Base-by-base conservation (phyloP, 1,284 basidiomycete species). In the Gomphus bonarii region DNA sequence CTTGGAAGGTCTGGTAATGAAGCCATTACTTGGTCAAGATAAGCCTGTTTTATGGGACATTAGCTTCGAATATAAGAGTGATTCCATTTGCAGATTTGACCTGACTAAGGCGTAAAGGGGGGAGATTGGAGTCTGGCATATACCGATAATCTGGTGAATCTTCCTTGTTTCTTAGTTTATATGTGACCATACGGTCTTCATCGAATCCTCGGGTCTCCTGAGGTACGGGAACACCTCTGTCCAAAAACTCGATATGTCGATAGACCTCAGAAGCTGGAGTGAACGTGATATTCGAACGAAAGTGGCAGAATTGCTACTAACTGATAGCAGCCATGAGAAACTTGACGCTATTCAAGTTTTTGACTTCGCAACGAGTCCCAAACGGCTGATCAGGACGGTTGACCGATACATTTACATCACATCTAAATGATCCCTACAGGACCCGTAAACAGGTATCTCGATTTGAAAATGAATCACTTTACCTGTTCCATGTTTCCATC, bases 401-500 rank as follows among this genome's bases (percentile, higher is more conserved):
- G 1, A 97, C 80, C 1, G 95, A 98, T 1, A 99, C 88, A 66
- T 99, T 99, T 38, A 95, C 91, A 67, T 99, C 95, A 63, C 95
- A 95, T 35, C 95, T 81, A 35, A 99, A 74, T 9, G 92, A 95
- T 1, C 94, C 94, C 92, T 95, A 55, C 56, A 61, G 28, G 57
- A 56, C 16, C 30, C 18, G 18, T 11, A 36, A 30, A 22, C 12
- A 9, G 46, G 22, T 5, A 22, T 9, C 14, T 25, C 4, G 9
- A 25, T 40, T 31, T 35, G 31, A n/a, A 22, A 20, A 42, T 61
- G 36, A n/a, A 53, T 7, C 10, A 20, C 31, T 69, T 9, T 44
- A 91, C 94, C 69, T 94, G 85, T 64, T 99, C 95, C 97, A 99
- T 98, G 67, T 97, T 97, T 0, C 92, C 95, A 67, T 97, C 92